Base-by-base conservation (phyloP, 2,329 filamentous ascomycete genomes). In the Aspergillus felis region DNA sequence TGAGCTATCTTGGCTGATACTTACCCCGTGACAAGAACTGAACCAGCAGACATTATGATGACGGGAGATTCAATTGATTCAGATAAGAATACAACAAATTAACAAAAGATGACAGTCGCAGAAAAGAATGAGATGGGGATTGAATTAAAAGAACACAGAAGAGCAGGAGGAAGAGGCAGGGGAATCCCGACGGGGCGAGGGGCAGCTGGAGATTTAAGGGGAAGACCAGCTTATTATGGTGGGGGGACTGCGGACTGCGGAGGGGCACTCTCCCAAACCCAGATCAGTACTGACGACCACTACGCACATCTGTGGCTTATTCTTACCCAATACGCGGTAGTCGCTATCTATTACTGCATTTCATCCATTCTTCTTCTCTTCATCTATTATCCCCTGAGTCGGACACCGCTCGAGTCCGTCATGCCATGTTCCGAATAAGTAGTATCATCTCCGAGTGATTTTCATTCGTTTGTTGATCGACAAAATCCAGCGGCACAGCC, bases 11-110 rank as follows among this genome's bases (percentile, higher is more conserved):
- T 38, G 56, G 50, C 59, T 56, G 25, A 52, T 48, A 74, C 87
- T 81, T 87, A 96, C 92, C 92, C 92, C 70, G 92, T 92, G 74
- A 97, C 87, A 71, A 97, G 85, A 73, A 96, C 91, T 61, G 92
- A 94, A 80, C 91, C 91, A 66, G 90, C 84, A 74, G 88, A 78
- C 91, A 95, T 95, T 55, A 66, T 74, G 61, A 52, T 17, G 12
- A 25, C 12, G 44, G 27, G 12, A 24, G 44, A 27, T 47, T 25
- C 44, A 47, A 47, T 47, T 22, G 44, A 38, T 7, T 17, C 5
- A 4, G 32, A 38, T 38, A 38, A 38, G 32, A 38, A 38, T 38
- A 38, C 28, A 38, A 38, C 32, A 38, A 3, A 25, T 5, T 12
- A 24, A 20, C 20, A 44, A 25, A 24, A 14, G 22, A 24, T 7